phyloP scores from a whole-genome alignment of 2,329 filamentous ascomycete species.

The Aspergillus novoparasiticus region DNA sequence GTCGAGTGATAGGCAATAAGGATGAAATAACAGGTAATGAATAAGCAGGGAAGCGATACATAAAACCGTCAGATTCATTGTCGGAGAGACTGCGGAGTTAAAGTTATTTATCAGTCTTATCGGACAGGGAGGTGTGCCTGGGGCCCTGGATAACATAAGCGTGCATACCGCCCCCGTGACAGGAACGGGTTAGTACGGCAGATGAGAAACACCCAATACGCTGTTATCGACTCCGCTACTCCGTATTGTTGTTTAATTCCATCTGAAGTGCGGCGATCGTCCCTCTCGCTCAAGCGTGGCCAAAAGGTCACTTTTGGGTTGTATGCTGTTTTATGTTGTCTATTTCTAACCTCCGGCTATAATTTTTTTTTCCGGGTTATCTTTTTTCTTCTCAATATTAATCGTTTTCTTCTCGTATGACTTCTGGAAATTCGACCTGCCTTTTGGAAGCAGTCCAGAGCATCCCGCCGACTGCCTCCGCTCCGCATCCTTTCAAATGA shows the following conservation, averaged over 20 bases:
- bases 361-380: neutral
- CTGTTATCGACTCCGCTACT: constrained; percentile 1
- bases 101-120: constrained; percentile 23
- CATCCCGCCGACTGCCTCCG: constrained; percentile 35
- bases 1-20: neutral
- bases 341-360: neutral
- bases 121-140: constrained; percentile 4
- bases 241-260: constrained; percentile 4
- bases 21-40: neutral
- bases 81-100: constrained; percentile 23
- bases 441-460: constrained; percentile 38
- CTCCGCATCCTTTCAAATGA: constrained; percentile 44
- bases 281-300: constrained; percentile 1
- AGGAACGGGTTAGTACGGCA: constrained; percentile 1
- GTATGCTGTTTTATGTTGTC: neutral
- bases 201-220: neutral
- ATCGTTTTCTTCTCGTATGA: constrained; percentile 21
- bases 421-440: constrained; percentile 22
- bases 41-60: neutral
- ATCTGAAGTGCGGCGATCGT: neutral
- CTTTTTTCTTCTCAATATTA: neutral
- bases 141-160: neutral
- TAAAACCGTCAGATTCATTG: neutral
- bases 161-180: neutral
- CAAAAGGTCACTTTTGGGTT: neutral